Conservation (phyloP, 2,329 filamentous ascomycete species). For the Diaporthe humulicola region DNA sequence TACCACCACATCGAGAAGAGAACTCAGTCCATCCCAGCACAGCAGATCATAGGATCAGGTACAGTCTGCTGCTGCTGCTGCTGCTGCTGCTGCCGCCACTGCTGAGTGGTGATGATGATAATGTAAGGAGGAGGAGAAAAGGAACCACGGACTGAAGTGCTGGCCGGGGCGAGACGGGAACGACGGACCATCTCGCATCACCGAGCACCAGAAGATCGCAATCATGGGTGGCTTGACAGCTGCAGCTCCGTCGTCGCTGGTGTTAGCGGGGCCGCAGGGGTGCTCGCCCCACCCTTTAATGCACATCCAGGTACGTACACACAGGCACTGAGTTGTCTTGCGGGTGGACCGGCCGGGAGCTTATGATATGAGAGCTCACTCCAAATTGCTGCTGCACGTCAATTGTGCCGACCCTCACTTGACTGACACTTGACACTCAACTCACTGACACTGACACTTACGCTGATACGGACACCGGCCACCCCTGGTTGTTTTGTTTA, state of each 20-base stretch:
- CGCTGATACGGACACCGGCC: not conserved
- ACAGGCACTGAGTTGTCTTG: conserved; percentile 9
- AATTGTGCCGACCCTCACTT: not conserved
- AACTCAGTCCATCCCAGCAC: not conserved
- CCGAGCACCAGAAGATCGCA: conserved; percentile 24
- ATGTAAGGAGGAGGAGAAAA: not conserved
- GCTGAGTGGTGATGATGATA: not conserved
- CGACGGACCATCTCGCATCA: conserved; percentile 2
- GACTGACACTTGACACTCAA: conserved; percentile 6
- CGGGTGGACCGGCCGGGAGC: conserved; percentile 24
- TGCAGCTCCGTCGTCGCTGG: conserved; percentile 22
- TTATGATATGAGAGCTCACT: conserved; percentile 16
- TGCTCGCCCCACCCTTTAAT: not conserved
- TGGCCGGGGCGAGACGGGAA: not conserved
- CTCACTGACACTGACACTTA: not conserved
- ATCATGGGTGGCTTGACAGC: conserved; percentile 28
- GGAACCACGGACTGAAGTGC: not conserved
- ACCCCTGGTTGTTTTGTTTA: conserved; percentile 25
- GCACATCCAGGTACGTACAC: conserved; percentile 20
- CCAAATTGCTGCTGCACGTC: not conserved
- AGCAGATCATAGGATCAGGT: not conserved
- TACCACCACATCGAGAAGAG: not conserved
- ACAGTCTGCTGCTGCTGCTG: not conserved
- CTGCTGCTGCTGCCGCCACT: no score
- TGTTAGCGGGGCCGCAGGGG: not conserved